Conservation (phyloP, 495 filamentous ascomycete species). For the Choiromyces venosus region DNA sequence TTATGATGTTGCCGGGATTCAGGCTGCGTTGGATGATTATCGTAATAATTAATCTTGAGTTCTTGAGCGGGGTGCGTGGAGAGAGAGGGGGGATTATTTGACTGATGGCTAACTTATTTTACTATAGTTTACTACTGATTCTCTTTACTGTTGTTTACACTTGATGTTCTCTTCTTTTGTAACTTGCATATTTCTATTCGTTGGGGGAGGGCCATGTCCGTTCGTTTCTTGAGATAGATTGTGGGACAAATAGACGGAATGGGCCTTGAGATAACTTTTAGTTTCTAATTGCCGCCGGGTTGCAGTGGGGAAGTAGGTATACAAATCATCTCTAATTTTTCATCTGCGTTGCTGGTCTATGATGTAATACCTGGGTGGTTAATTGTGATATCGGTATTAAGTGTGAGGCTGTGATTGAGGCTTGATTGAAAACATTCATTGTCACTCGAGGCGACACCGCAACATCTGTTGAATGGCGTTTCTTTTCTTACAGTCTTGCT, state of each 20-base stretch:
- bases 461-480: no score
- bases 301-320: no score
- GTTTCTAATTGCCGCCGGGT: no score
- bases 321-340: no score
- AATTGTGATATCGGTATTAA: no score
- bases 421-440: no score
- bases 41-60: not conserved
- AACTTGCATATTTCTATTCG: not conserved
- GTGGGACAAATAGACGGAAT: not conserved
- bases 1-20: constrained; percentile 13
- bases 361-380: no score
- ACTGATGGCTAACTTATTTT: not conserved
- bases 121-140: not conserved
- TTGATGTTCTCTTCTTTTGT: not conserved
- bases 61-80: not conserved
- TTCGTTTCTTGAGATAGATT: not conserved
- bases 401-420: no score
- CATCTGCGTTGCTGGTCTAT: no score
- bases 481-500: no score
- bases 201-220: not conserved
- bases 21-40: constrained; percentile 36
- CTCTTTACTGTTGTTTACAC: not conserved
- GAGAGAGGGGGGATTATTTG: not conserved
- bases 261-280: no score
- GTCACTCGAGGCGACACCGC: no score